phyloP scores from a whole-genome alignment of 208 protist species.

The Acanthamoeba quina region DNA sequence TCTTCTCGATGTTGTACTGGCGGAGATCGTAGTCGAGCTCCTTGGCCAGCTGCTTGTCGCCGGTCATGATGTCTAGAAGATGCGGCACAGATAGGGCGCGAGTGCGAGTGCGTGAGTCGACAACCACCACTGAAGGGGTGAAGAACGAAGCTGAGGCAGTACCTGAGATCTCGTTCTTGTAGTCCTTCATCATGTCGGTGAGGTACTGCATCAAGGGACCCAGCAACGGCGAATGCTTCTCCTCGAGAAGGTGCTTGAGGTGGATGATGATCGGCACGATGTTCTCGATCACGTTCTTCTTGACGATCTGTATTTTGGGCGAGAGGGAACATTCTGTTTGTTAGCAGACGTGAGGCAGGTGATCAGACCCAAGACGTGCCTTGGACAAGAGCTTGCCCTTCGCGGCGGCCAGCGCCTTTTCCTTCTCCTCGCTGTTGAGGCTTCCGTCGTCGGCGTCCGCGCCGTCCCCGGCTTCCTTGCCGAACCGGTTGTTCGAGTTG shows the following conservation, averaged over 20 bases:
- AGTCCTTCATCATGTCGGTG: conserved; percentile 83
- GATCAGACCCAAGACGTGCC: not conserved
- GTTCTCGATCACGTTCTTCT: conserved; percentile 85
- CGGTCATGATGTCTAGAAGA: conserved; percentile 79
- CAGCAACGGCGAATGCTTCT: conserved; percentile 83
- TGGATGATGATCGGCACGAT: conserved; percentile 86
- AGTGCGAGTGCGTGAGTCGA: not conserved
- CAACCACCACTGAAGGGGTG: not conserved
- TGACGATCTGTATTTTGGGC: conserved; percentile 76
- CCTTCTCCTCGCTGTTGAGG: not conserved
- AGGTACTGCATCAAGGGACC: conserved; percentile 81
- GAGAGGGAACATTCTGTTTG: not conserved
- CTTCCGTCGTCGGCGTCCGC: not conserved
- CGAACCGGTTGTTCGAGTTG: no score
- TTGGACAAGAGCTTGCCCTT: conserved; percentile 64
- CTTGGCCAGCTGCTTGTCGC: conserved; percentile 83
- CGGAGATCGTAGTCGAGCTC: conserved; percentile 87
- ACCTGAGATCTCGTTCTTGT: conserved; percentile 83
- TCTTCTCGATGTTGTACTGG: conserved; percentile 30
- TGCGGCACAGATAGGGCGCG: not conserved
- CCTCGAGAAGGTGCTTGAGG: conserved; percentile 84
- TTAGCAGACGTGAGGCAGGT: no score
- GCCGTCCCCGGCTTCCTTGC: not conserved
- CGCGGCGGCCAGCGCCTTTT: conserved; percentile 14
- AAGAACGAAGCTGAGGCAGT: not conserved